Conservation (phyloP, 1,139 yeast genomes). For the Blastobotrys serpentis region DNA sequence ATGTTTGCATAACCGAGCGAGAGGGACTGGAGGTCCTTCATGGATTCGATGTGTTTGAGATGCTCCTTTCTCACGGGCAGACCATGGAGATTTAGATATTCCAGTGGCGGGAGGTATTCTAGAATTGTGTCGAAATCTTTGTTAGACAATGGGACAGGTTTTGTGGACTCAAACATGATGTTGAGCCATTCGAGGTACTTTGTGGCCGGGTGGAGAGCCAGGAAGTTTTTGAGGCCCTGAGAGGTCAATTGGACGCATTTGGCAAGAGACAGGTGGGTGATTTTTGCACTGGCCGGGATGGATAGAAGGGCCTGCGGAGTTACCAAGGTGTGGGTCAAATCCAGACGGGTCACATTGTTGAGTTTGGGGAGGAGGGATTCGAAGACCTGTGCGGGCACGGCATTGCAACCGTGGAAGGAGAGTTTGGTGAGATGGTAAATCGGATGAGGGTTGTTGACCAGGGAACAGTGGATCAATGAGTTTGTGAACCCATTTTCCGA, state of each 20-base stretch:
- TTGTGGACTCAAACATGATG: conserved; percentile 68
- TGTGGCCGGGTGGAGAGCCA: conserved; percentile 72
- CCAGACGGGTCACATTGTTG: conserved; percentile 63
- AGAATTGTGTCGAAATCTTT: conserved; percentile 43
- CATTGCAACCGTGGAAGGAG: conserved; percentile 88
- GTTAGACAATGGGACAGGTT: conserved; percentile 56
- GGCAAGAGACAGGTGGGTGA: conserved; percentile 77
- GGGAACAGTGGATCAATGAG: conserved; percentile 22
- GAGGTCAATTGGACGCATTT: conserved; percentile 78
- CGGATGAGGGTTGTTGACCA: conserved; percentile 21
- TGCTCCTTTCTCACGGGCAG: conserved; percentile 60
- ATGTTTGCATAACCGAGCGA: conserved; percentile 60
- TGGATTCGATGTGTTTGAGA: conserved; percentile 53
- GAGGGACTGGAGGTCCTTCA: conserved; percentile 56
- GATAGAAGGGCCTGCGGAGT: conserved; percentile 54
- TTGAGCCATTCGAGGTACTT: conserved; percentile 67
- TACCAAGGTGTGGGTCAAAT: conserved; percentile 78
- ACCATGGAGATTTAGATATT: conserved; percentile 71
- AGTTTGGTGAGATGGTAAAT: conserved; percentile 48
- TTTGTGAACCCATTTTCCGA: conserved; percentile 57
- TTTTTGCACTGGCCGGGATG: conserved; percentile 53
- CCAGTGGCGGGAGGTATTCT: conserved; percentile 47
- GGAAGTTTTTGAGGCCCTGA: conserved; percentile 66
- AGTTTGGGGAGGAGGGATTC: conserved; percentile 58
- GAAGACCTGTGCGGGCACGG: conserved; percentile 58